Base-by-base conservation (phyloP, 257 asterid species). In the Solanum arcanum region DNA sequence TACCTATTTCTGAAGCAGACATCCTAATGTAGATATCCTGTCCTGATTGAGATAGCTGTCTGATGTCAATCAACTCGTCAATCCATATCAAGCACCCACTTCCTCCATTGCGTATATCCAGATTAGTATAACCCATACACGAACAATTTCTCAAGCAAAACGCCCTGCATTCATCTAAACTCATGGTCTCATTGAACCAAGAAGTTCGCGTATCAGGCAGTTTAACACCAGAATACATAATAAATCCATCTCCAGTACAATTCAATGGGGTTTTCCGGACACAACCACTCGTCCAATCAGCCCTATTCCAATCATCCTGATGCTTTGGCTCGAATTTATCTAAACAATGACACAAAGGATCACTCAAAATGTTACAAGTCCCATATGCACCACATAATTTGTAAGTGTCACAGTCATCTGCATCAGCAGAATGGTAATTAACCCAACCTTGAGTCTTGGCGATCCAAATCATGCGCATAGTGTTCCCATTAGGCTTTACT, bases 21-120 rank as follows among this genome's bases (percentile, higher is more conserved):
- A 91, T 62, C 82, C 92, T 78, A 41, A 91, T 84, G 80, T 88
- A 88, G 18, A 91, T 66, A 60, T 88, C 88, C 69, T 91, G 86
- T 33, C 92, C 90, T 44, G 76, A 90, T 23, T 39, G 23, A 23
- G 85, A 9, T 12, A 87, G 21, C 68, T 84, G 72, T 69, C 78
- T 77, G 39, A 90, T 89, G 86, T 91, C 93, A 81, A 87, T 12
- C 29, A 91, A 87, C 18, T 87, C 90, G 3, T 49, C 86, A 2
- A 47, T 83, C 92, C 93, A 91, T 14, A 89, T 47, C 86, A 89
- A 81, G 85, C 93, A 91, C 41, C 90, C 93, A 3, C 84, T 83
- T 75, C 89, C 90, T 47, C 80, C 81, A 66, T 37, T 81, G 44
- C 84, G 84, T 80, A 87, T 69, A 33, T 84, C 89, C 13, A 86